These are phyloP conservation scores for Linum usitatissimum DNA, from an alignment of 345 rosid species.

Conservation along the genomic window DNA sequence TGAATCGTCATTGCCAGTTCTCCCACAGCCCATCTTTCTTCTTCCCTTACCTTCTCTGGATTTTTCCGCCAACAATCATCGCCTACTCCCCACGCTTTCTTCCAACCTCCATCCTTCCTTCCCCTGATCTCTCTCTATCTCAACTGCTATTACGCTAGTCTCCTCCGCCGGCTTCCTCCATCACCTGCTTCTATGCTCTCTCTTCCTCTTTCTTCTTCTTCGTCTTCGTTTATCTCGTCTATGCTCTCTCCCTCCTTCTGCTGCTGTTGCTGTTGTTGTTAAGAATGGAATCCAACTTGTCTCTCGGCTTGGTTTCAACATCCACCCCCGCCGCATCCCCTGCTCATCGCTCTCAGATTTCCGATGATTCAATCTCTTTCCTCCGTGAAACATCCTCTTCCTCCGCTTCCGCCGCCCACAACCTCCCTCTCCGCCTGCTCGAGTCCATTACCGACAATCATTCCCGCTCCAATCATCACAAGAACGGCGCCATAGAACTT, in stretches of 20 bases:
- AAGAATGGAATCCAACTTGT: not conserved
- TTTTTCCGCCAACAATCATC: no score
- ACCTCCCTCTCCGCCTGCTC: slow-evolving; percentile 37
- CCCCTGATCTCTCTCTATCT: no score
- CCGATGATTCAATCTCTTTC: not conserved
- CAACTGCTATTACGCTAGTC: no score
- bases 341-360: not conserved
- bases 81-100: no score
- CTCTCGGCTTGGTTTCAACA: not conserved
- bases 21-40: no score
- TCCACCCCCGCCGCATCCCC: not conserved
- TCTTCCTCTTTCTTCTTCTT: not conserved
- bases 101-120: no score
- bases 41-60: no score
- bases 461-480: slow-evolving; percentile 8
- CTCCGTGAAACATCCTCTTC: slow-evolving; percentile 1
- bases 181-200: not conserved
- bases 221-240: not conserved
- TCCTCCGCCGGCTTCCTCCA: no score
- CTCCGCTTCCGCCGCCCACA: not conserved
- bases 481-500: not conserved
- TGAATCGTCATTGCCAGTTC: no score
- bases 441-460: slow-evolving; percentile 23
- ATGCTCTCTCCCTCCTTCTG: slow-evolving; percentile 1
- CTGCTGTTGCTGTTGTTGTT: not conserved